Evolutionary conservation across 2,329 filamentous ascomycete genomes (phyloP), one percentile per base, ranked within the genome.

Genomic region (Ceratocystis albifundus): DNA sequence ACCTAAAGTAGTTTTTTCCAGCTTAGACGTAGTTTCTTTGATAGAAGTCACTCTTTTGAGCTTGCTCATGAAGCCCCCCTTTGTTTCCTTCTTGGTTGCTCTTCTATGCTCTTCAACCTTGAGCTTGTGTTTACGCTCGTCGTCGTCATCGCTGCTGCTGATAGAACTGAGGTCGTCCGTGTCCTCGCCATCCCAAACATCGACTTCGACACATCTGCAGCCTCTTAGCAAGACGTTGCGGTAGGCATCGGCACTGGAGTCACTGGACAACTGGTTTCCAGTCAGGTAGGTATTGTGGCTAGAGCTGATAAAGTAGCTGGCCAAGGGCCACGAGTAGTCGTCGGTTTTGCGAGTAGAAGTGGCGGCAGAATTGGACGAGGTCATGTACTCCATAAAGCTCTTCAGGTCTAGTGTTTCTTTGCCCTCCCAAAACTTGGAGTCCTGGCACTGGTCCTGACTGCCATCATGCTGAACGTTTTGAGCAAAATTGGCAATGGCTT

Each of bases 241-340:
- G 78, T 96, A 96, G 1, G 89, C 88, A 70, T 91, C 88, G 0
- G 90, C 90, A 73, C 91, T 95, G 64, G 90, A 94, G 68, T 88
- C 85, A 71, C 90, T 93, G 68, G 84, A 90, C 15, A 96, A 84
- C 77, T 96, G 92, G 73, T 93, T 89, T 28, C 92, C 92, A 1
- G 91, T 84, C 25, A 96, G 83, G 71, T 96, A 96, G 0, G 92
- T 96, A 76, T 96, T 96, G 80, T 96, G 92, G 66, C 91, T 96
- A 71, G 90, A 96, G 69, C 88, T 95, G 73, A 96, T 90, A 76
- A 90, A 96, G 76, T 96, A 96, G 76, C 90, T 91, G 68, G 90
- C 88, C 69, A 96, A 77, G 0, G 92, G 92, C 71, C 86, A 88
- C 64, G 90, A 84, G 66, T 94, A 81, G 66, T 84, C 81, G 65